Percentiles rank a stretch among this genome's conserved stretches.
Evolutionary conservation across 805 yeast species (phyloP).

Genomic region (Candida adriatica): DNA sequence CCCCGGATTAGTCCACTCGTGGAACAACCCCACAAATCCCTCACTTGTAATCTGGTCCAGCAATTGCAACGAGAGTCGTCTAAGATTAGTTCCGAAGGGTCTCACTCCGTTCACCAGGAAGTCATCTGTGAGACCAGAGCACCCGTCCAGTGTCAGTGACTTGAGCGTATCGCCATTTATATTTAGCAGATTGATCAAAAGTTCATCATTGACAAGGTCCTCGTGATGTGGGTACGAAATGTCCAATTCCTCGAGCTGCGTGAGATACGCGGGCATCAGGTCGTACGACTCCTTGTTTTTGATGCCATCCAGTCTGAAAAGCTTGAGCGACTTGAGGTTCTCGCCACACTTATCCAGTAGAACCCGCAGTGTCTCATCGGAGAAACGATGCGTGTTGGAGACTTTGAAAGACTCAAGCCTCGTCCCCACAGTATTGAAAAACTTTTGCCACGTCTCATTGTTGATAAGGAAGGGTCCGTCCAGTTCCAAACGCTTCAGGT

Average conservation of each 20-base stretch:
- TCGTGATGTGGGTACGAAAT: slow-evolving; percentile 63
- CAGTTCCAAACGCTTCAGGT: slow-evolving; percentile 49
- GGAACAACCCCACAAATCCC: slow-evolving; percentile 55
- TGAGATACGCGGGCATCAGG: slow-evolving; percentile 57
- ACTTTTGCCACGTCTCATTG: slow-evolving; percentile 69
- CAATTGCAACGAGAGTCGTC: slow-evolving; percentile 48
- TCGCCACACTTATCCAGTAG: slow-evolving; percentile 57
- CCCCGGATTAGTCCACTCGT: slow-evolving; percentile 52
- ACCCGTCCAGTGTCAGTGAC: slow-evolving; percentile 62
- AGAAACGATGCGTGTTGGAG: slow-evolving; percentile 78
- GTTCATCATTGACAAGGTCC: slow-evolving; percentile 61
- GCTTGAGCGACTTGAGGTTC: slow-evolving; percentile 46
- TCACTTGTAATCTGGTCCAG: slow-evolving; percentile 65
- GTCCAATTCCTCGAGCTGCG: slow-evolving; percentile 49
- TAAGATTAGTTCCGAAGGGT: slow-evolving; percentile 50
- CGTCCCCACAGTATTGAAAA: slow-evolving; percentile 52
- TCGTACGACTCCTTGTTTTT: slow-evolving; percentile 50
- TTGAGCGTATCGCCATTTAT: slow-evolving; percentile 56
- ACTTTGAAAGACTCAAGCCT: slow-evolving; percentile 55
- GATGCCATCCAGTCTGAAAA: slow-evolving; percentile 71
- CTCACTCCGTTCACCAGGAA: slow-evolving; percentile 50
- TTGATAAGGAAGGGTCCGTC: slow-evolving; percentile 89
- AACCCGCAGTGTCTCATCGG: slow-evolving; percentile 54
- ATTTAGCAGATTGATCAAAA: slow-evolving; percentile 52
- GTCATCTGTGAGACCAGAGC: slow-evolving; percentile 63